Percentiles rank a stretch among this genome's conserved stretches.
phyloP scores from a whole-genome alignment of 352 stramenopile genomes.

The Phytophthora citrophthora region DNA sequence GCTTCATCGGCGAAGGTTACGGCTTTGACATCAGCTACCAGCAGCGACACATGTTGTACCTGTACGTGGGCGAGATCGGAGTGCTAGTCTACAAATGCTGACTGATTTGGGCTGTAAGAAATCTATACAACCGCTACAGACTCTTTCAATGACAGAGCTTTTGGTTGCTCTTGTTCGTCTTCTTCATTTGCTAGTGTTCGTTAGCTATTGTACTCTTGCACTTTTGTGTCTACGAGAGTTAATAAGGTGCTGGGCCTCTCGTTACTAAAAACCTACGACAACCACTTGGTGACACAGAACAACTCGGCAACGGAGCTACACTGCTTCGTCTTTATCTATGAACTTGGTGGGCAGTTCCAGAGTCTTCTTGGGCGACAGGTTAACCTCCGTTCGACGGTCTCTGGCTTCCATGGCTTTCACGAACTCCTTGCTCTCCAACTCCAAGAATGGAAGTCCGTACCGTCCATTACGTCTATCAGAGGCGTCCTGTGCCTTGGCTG shows the following conservation, averaged over 20 bases:
- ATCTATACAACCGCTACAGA: neutral
- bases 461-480: slow-evolving; percentile 20
- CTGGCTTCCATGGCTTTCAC: slow-evolving; percentile 32
- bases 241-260: slow-evolving; percentile 7
- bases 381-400: slow-evolving; percentile 23
- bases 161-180: slow-evolving; percentile 8
- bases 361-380: slow-evolving; percentile 2
- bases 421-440: slow-evolving; percentile 48
- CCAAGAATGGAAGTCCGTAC: slow-evolving; percentile 38
- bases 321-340: slow-evolving; percentile 6
- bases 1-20: slow-evolving; percentile 96
- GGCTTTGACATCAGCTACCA: slow-evolving; percentile 97
- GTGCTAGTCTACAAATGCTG: slow-evolving; percentile 97
- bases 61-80: slow-evolving; percentile 94
- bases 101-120: neutral
- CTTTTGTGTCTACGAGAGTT: slow-evolving; percentile 25
- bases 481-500: slow-evolving; percentile 7
- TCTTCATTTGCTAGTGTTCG: slow-evolving; percentile 6
- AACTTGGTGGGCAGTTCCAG: slow-evolving; percentile 25
- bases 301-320: slow-evolving; percentile 10
- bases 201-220: slow-evolving; percentile 37
- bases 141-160: slow-evolving; percentile 16
- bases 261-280: slow-evolving; percentile 20
- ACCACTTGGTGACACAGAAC: slow-evolving; percentile 8
- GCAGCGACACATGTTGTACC: slow-evolving; percentile 95